Conservation (phyloP, 2,329 filamentous ascomycete species). For the Colletotrichum falcatum region DNA sequence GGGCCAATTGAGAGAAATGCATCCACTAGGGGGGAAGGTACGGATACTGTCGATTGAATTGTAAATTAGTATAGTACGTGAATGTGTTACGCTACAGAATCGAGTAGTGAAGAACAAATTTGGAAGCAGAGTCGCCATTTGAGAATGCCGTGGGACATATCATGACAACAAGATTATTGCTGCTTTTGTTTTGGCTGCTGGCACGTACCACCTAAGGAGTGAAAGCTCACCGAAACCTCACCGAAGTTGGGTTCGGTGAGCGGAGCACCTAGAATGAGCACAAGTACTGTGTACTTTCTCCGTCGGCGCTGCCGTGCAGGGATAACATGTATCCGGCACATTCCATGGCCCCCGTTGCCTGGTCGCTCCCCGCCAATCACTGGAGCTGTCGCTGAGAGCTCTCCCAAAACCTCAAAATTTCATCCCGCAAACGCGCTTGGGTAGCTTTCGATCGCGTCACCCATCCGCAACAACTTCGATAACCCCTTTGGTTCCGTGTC, state of each 20-base stretch:
- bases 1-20: not conserved
- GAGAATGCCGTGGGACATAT: not conserved
- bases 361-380: constrained; percentile 41
- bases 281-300: not conserved
- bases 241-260: constrained; percentile 24
- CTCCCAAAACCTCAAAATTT: constrained; percentile 40
- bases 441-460: constrained; percentile 14
- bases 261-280: not conserved
- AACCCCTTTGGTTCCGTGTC: constrained; percentile 11
- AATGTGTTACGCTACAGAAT: not conserved
- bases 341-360: constrained; percentile 30
- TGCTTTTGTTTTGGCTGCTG: too few relatives aligned
- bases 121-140: not conserved
- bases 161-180: not conserved
- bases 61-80: not conserved
- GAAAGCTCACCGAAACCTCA: too few relatives aligned
- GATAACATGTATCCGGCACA: not conserved
- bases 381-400: constrained; percentile 40
- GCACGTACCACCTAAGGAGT: not conserved
- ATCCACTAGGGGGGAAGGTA: not conserved
- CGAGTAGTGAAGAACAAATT: too few relatives aligned
- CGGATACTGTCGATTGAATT: not conserved
- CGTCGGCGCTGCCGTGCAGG: not conserved
- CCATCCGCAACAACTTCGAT: constrained; percentile 7
- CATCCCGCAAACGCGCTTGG: constrained; percentile 34